These are phyloP conservation scores for Dictyostelium purpureum DNA, from an alignment of 78 protist genomes.

Conservation along the genomic window DNA sequence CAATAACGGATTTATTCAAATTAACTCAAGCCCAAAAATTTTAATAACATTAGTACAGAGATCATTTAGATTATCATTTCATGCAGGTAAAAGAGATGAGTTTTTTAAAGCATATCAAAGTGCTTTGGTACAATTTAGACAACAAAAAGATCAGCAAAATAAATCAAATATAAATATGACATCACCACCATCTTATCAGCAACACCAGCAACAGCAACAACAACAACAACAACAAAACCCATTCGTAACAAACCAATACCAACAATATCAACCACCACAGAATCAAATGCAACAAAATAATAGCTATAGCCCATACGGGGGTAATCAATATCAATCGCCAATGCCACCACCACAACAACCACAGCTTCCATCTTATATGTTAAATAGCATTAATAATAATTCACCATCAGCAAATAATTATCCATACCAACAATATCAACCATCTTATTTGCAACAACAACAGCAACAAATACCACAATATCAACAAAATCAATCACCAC, in stretches of 20 bases:
- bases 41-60: not conserved
- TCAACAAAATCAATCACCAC: conserved; percentile 18
- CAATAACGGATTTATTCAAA: conserved; percentile 5
- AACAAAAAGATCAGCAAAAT: no score
- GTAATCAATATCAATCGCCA: no score
- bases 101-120: not conserved
- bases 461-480: conserved; percentile 25
- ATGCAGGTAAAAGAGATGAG: conserved; percentile 52
- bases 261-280: not conserved
- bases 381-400: not conserved
- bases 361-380: no score
- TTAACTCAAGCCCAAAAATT: conserved; percentile 57
- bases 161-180: not conserved
- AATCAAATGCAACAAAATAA: not conserved
- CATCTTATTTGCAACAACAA: conserved; percentile 13
- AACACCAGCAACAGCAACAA: not conserved
- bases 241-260: not conserved
- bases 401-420: no score
- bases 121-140: not conserved
- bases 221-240: not conserved
- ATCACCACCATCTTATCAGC: not conserved
- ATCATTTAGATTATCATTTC: conserved; percentile 52
- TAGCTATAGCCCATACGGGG: no score
- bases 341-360: no score
- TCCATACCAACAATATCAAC: not conserved